A percentile compares a stretch with the other conserved stretches of the same genome.
Evolutionary conservation across 2,329 filamentous ascomycete species (phyloP).

Genomic region (Penicillium palitans): DNA sequence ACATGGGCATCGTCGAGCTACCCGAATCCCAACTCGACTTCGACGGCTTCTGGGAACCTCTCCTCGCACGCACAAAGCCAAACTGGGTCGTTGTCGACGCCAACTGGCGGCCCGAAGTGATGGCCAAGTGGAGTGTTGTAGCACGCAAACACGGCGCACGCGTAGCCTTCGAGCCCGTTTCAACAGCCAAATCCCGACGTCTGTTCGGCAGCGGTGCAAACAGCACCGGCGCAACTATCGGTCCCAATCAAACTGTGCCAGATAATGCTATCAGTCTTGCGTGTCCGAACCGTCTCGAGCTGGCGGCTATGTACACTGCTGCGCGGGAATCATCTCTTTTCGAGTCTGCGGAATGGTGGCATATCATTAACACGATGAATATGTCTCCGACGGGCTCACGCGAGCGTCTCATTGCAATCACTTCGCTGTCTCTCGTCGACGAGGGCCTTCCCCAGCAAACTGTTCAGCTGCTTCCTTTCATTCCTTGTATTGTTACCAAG

Average conservation of each 20-base stretch:
- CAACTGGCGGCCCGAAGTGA: slow-evolving; percentile 72
- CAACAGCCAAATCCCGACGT: slow-evolving; percentile 70
- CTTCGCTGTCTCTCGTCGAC: slow-evolving; percentile 68
- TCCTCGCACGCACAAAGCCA: slow-evolving; percentile 59
- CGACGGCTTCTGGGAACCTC: slow-evolving; percentile 60
- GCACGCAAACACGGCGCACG: slow-evolving; percentile 58
- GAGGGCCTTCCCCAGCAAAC: slow-evolving; percentile 79
- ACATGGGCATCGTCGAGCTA: slow-evolving; percentile 78
- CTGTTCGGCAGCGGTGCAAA: slow-evolving; percentile 55
- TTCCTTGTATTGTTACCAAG: slow-evolving; percentile 82
- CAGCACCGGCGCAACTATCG: slow-evolving; percentile 31
- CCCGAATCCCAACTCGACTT: slow-evolving; percentile 45
- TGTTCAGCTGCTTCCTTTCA: slow-evolving; percentile 82
- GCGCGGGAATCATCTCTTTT: slow-evolving; percentile 69
- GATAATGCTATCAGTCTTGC: slow-evolving; percentile 66
- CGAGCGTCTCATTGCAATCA: slow-evolving; percentile 69
- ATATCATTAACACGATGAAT: slow-evolving; percentile 73
- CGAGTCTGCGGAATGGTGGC: slow-evolving; percentile 73
- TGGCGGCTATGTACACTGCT: slow-evolving; percentile 72
- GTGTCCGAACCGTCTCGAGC: slow-evolving; percentile 81
- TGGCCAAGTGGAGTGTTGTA: slow-evolving; percentile 67
- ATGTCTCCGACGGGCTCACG: slow-evolving; percentile 67
- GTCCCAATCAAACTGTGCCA: slow-evolving; percentile 55
- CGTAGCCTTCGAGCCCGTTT: slow-evolving; percentile 87
- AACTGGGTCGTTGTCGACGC: slow-evolving; percentile 81